Evolutionary conservation across 805 yeast species (phyloP).

Genomic region (Geotrichum ghanense): DNA sequence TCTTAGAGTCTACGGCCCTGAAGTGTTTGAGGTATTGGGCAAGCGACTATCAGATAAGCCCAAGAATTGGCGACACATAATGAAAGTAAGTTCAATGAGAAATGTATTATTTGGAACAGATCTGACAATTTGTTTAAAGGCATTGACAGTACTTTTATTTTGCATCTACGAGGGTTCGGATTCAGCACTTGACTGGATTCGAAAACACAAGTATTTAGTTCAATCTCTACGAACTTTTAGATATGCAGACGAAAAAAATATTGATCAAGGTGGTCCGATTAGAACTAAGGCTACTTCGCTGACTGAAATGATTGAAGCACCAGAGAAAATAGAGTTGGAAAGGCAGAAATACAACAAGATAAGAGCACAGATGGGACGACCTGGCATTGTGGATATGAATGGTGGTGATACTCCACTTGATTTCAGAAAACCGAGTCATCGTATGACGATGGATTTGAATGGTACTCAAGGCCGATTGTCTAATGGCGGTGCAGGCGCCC

Average conservation of each 20-base stretch:
- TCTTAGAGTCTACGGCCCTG: conserved; percentile 10
- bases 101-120: neutral
- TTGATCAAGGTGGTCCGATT: conserved; percentile 24
- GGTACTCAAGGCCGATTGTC: conserved; percentile 13
- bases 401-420: neutral
- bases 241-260: conserved; percentile 15
- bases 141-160: conserved; percentile 17
- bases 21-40: conserved; percentile 14
- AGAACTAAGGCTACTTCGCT: conserved; percentile 21
- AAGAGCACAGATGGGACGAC: conserved; percentile 20
- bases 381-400: conserved; percentile 16
- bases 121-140: neutral
- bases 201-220: conserved; percentile 6
- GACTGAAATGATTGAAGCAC: conserved; percentile 18
- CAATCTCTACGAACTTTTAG: conserved; percentile 8
- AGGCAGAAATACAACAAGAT: conserved; percentile 18
- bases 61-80: conserved; percentile 20
- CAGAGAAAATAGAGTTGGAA: conserved; percentile 18
- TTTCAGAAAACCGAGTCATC: conserved; percentile 12
- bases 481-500: conserved; percentile 4
- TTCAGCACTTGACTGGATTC: conserved; percentile 14
- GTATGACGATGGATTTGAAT: conserved; percentile 16
- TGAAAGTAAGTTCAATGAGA: conserved; percentile 8
- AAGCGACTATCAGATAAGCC: conserved; percentile 12
- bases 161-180: conserved; percentile 17